Base-by-base conservation (phyloP, 2,329 filamentous ascomycete genomes). In the Alternaria arbusti region DNA sequence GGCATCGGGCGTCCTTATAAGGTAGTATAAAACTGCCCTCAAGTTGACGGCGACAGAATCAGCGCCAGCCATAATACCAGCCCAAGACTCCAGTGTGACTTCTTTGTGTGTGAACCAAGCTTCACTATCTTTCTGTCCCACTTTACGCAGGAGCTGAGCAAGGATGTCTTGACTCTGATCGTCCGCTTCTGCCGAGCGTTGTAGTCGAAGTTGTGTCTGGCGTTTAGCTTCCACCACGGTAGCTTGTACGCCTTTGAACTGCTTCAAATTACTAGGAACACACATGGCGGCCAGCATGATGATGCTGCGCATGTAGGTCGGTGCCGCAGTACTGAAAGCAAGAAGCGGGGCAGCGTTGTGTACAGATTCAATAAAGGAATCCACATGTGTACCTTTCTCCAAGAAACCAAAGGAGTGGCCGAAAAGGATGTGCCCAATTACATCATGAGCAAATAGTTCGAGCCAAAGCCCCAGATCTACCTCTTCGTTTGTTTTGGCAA, bases 331-430 rank as follows among this genome's bases (percentile, higher is more conserved):
- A 59, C 66, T 78, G 67, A 69, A 67, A 69, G 54, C 78, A 32
- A 74, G 50, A 15, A 70, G 72, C 32, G 68, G 81, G 66, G 75
- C 80, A 15, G 78, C 59, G 8, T 61, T 75, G 43, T 81, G 76
- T 0, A 82, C 68, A 1, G 81, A 73, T 12, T 75, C 65, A 13
- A 84, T 79, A 52, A 77, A 81, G 8, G 75, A 75, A 23, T 79
- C 77, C 57, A 81, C 69, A 61, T 85, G 83, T 3, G 67, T 59
- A 2, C 78, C 74, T 7, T 74, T 67, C 23, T 82, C 70, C 54
- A 84, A 71, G 65, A 83, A 84, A 3, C 82, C 82, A 55, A 83
- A 81, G 55, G 76, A 76, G 10, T 74, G 72, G 20, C 82, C 78
- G 49, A 83, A 84, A 22, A 77, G 79, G 20, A 82, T 64, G 28